Base-by-base conservation (phyloP, 1,284 basidiomycete species). In the Gymnopus androsaceus region DNA sequence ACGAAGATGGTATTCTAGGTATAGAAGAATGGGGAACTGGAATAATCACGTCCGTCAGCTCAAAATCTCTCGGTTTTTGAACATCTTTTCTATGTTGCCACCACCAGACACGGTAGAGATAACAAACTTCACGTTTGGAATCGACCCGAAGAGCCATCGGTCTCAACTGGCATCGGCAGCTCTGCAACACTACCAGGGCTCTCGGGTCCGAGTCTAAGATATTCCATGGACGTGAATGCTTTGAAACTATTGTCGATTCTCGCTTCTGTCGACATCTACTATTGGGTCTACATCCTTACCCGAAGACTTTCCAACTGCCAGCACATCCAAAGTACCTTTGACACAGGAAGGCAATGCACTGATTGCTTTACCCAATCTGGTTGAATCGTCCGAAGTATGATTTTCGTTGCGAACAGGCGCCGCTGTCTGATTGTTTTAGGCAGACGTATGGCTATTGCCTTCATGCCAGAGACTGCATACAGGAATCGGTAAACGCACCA, bases 241-340 rank as follows among this genome's bases (percentile, higher is more conserved):
- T 77, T 96, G 60, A 96, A n/a, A 95, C 68, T 96, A 90, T 67
- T 95, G 94, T 71, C 83, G 87, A 1, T 94, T 95, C 67, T 82
- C 85, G 3, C 66, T 90, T 0, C 64, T 82, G 23, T 25, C 30
- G 19, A 27, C 33, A 14, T 51, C 53, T 6, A 23, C 21, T n/a
- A 27, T 36, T 48, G 52, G 28, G 7, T 33, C 36, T n/a, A 28
- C 37, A n/a, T 49, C 60, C 6, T 53, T 51, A 33, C 17, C 58
- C 23, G 36, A 50, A 28, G 30, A n/a, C 15, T 27, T 50, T 8
- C 48, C 48, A 38, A 38, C 48, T n/a, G 36, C 33, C 30, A 42
- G 27, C 2, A 50, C 27, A 15, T 33, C 31, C 14, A 34, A 23
- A 37, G 8, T 21, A 50, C 56, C 12, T 23, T 30, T 31, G 9